phyloP scores from a whole-genome alignment of 176 grass and related monocot genomes.

The Carex parvula region DNA sequence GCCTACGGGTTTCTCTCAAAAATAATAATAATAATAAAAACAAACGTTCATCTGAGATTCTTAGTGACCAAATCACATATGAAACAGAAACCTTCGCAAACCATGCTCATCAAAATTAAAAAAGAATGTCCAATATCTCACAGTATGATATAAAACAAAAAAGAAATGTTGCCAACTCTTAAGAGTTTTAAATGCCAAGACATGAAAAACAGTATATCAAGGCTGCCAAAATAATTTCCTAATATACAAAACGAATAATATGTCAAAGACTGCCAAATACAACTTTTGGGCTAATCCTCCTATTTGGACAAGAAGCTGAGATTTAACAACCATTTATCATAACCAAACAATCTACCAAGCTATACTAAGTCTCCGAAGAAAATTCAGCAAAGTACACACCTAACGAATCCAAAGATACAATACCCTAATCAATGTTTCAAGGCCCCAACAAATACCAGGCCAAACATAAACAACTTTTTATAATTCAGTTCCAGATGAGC shows the following conservation, averaged over 20 bases:
- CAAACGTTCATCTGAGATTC: background rate
- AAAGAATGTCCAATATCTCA: background rate
- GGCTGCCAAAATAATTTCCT: background rate
- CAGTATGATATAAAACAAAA: background rate
- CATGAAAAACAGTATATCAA: background rate
- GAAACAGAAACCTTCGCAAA: background rate
- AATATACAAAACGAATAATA: background rate
- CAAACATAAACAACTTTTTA: conserved; percentile 13
- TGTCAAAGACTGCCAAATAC: background rate
- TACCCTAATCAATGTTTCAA: conserved; percentile 1
- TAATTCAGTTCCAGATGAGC: background rate
- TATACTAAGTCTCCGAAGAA: conserved; percentile 14
- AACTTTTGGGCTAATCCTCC: background rate
- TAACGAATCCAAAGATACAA: background rate
- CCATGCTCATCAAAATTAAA: background rate
- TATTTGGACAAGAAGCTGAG: background rate
- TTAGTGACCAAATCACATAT: background rate
- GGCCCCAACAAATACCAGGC: background rate
- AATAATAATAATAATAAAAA: no score
- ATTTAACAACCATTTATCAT: background rate
- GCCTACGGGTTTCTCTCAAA: no score
- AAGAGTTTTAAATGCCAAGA: background rate
- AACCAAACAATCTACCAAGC: conserved; percentile 3
- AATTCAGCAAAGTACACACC: background rate
- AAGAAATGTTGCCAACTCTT: background rate